Evolutionary conservation across 2,329 filamentous ascomycete species (phyloP).

Genomic region (Hymenoscyphus salicellus): DNA sequence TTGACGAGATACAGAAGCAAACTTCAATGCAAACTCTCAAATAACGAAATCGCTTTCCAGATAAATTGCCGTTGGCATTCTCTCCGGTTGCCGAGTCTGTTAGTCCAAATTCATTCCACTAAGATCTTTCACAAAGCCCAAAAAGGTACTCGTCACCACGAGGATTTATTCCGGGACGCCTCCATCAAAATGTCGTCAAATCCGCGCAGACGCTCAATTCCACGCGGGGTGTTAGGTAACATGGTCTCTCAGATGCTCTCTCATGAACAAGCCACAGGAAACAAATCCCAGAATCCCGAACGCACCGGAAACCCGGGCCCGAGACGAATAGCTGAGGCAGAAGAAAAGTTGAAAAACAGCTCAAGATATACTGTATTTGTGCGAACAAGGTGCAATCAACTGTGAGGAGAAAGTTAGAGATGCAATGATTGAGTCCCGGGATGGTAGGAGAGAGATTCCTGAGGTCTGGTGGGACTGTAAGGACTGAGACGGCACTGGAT

Average conservation of each 20-base stretch:
- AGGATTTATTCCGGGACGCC: background rate
- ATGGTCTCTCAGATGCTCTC: too few species aligned
- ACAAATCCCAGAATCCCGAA: too few species aligned
- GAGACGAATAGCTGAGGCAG: too few species aligned
- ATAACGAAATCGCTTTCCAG: too few species aligned
- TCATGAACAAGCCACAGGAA: too few species aligned
- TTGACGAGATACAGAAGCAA: too few species aligned
- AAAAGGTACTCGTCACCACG: background rate
- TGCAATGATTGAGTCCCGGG: background rate
- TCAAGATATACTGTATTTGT: background rate
- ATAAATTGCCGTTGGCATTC: too few species aligned
- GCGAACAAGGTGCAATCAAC: background rate
- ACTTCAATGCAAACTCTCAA: too few species aligned
- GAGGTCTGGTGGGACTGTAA: background rate
- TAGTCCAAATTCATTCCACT: background rate
- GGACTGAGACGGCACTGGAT: background rate
- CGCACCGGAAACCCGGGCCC: too few species aligned
- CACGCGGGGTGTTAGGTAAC: too few species aligned
- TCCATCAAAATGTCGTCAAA: background rate
- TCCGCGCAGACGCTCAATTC: background rate
- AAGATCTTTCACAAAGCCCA: background rate
- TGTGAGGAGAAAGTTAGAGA: background rate
- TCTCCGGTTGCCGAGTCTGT: too few species aligned
- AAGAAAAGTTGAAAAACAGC: background rate
- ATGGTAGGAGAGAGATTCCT: background rate